Base-by-base conservation (phyloP, 805 yeast genomes). In the Candida berthetii region DNA sequence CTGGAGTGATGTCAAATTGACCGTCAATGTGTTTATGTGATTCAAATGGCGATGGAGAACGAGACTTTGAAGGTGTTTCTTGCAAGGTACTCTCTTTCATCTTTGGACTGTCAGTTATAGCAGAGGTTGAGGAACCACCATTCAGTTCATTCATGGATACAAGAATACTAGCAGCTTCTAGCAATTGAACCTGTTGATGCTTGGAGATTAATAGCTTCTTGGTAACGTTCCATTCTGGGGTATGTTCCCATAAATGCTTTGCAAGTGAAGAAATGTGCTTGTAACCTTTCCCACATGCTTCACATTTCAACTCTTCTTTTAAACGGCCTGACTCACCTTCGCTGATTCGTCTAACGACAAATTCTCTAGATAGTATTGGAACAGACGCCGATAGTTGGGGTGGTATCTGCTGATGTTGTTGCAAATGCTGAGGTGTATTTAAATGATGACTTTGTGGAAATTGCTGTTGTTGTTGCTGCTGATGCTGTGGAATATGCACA, bases 151-250 rank as follows among this genome's bases (percentile, higher is more conserved):
- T 81, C 87, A 85, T 80, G 16, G 85, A 81, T 36, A 86, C 88
- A 38, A 85, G 67, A 36, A 85, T 85, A 39, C 85, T 76, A 5
- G 87, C 88, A 25, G 86, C 87, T 55, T 81, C 95, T 39, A 85
- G 68, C 31, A 85, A 68, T 62, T 85, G 95, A 14, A 86, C 95
- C 58, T 85, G 95, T 61, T 85, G 95, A 62, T 85, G 95, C 60
- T 85, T 85, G n/a, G 87, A 81, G 31, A 88, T 85, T 31, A 83
- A 67, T 41, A 87, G 66, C 58, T 84, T 85, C 50, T 85, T 82
- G 3, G 96, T 88, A 58, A 82, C 82, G 53, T 80, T 85, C 96
- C 96, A 87, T 57, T 88, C 96, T 0, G 96, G 95, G 0, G 96
- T 87, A 60, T 87, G 96, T 57, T 87, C 96, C 96, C 96, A 87